Evolutionary conservation across 768 basidiomycete genomes (phyloP).

Genomic region (Amanita muscaria): DNA sequence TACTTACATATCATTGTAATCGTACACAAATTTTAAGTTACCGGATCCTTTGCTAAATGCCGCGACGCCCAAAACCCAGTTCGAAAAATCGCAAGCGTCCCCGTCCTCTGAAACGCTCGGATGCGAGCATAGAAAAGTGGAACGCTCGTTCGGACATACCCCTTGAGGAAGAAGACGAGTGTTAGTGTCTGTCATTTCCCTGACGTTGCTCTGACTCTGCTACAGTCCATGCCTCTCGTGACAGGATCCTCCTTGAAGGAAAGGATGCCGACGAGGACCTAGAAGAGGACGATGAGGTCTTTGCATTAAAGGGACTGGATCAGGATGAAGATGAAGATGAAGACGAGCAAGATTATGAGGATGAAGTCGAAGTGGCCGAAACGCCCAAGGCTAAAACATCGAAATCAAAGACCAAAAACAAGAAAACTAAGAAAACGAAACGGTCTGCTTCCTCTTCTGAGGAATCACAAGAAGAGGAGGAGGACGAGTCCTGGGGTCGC

Average conservation of each 20-base stretch:
- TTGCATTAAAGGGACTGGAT: slow-evolving; percentile 55
- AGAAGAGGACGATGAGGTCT: slow-evolving; percentile 75
- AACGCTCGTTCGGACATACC: slow-evolving; percentile 59
- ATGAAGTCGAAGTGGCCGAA: slow-evolving; percentile 20
- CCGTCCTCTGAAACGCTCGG: slow-evolving; percentile 40
- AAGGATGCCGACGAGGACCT: slow-evolving; percentile 40
- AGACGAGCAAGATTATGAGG: slow-evolving; percentile 15
- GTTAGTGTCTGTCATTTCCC: slow-evolving; percentile 31
- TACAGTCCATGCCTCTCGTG: slow-evolving; percentile 64
- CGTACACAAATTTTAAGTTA: neutral
- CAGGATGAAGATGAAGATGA: slow-evolving; percentile 37
- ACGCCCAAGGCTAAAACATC: slow-evolving; percentile 14
- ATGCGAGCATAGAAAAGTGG: slow-evolving; percentile 57
- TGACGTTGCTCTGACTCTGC: neutral
- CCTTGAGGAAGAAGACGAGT: slow-evolving; percentile 72
- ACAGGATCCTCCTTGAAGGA: slow-evolving; percentile 73
- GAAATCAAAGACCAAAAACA: slow-evolving; percentile 20
- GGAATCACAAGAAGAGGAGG: slow-evolving; percentile 32
- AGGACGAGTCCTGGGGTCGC: slow-evolving; percentile 75
- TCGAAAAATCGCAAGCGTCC: slow-evolving; percentile 26
- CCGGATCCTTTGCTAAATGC: slow-evolving; percentile 28
- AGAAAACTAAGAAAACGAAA: slow-evolving; percentile 21
- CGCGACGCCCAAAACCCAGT: slow-evolving; percentile 33
- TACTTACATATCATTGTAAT: slow-evolving; percentile 1
- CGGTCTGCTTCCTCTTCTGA: slow-evolving; percentile 16